These are phyloP conservation scores for Fusarium sublunatum DNA, from an alignment of 2,329 filamentous ascomycete genomes.

Conservation along the genomic window DNA sequence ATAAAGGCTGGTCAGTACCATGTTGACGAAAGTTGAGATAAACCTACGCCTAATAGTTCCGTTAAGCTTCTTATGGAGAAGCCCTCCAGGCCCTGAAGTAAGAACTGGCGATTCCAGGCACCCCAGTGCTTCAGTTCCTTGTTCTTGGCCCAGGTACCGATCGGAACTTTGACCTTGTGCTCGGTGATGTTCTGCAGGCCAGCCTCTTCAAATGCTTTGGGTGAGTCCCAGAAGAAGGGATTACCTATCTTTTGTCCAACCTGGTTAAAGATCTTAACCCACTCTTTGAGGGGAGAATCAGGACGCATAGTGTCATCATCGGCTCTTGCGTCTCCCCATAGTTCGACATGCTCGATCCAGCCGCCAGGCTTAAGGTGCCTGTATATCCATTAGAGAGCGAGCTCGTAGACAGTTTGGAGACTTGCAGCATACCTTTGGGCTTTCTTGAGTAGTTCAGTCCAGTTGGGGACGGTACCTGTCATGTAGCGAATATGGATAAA, in stretches of 20 bases:
- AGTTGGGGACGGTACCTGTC: conserved; percentile 26
- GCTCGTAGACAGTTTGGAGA: neutral
- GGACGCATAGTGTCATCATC: conserved; percentile 23
- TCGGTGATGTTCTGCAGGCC: conserved; percentile 20
- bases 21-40: fast-evolving
- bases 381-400: neutral
- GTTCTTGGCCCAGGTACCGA: conserved; percentile 28
- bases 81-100: conserved; percentile 19
- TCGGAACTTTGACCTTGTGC: conserved; percentile 17
- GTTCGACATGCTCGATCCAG: conserved; percentile 29
- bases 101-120: conserved; percentile 29
- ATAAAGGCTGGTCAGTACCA: neutral
- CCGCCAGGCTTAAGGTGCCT: conserved; percentile 23
- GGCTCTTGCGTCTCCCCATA: conserved; percentile 22
- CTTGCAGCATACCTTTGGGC: neutral
- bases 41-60: conserved; percentile 13
- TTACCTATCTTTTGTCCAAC: conserved; percentile 23
- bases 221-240: conserved; percentile 25
- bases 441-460: conserved; percentile 12
- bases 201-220: conserved; percentile 11
- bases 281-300: conserved; percentile 25
- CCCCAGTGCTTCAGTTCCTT: conserved; percentile 33
- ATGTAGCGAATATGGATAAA: conserved; percentile 29
- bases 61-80: conserved; percentile 31
- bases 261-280: conserved; percentile 22